These are phyloP conservation scores for Haberlea rhodopensis DNA, from an alignment of 257 asterid species.

Conservation along the genomic window DNA sequence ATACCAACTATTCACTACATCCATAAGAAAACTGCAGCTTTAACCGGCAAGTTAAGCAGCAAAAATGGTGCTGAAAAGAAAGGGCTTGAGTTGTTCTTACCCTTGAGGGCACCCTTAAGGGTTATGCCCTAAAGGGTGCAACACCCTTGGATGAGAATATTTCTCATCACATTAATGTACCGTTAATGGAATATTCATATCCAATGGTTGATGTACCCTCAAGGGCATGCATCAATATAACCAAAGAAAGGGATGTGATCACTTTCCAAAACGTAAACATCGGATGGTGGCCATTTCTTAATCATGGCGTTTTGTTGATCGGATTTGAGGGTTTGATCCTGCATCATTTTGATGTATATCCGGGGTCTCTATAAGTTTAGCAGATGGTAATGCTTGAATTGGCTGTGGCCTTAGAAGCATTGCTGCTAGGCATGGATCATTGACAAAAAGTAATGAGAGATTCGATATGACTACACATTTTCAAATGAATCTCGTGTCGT, in stretches of 20 bases:
- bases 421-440: constrained; percentile 65
- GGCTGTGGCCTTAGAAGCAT: constrained; percentile 81
- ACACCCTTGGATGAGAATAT: too few species aligned
- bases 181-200: too few species aligned
- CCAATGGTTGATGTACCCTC: too few species aligned
- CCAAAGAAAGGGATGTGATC: constrained; percentile 91
- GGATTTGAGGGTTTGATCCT: constrained; percentile 47
- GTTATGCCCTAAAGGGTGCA: too few species aligned
- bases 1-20: background rate
- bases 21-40: constrained; percentile 43
- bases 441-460: background rate
- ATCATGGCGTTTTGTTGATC: constrained; percentile 78
- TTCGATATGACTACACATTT: too few species aligned
- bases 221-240: too few species aligned
- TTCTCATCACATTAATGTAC: too few species aligned
- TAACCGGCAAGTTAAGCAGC: constrained; percentile 57
- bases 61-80: constrained; percentile 76
- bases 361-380: constrained; percentile 37
- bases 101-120: too few species aligned
- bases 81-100: too few species aligned
- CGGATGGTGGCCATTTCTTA: constrained; percentile 64
- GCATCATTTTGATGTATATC: constrained; percentile 50
- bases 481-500: too few species aligned
- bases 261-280: constrained; percentile 57
- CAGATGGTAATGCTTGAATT: constrained; percentile 45